Evolutionary conservation across 2,329 filamentous ascomycete genomes (phyloP).

Genomic region (Cladosporium sp.): DNA sequence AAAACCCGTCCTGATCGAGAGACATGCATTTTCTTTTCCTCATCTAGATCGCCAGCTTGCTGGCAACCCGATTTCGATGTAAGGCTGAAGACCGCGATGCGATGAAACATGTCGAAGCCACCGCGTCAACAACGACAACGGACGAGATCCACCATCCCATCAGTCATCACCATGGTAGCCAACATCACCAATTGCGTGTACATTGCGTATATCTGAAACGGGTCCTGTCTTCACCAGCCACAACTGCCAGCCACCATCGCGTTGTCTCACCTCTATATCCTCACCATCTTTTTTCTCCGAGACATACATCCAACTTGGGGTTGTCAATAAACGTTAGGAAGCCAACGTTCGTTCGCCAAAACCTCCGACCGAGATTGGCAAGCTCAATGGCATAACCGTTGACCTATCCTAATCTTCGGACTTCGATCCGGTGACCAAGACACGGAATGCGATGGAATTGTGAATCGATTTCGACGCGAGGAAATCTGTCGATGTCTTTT

Average conservation of each 20-base stretch:
- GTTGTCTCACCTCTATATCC: not conserved
- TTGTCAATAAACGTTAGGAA: not conserved
- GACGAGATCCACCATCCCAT: not conserved
- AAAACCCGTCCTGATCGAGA: not conserved
- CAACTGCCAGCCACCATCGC: not conserved
- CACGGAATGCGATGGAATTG: not conserved
- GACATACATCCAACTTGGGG: not conserved
- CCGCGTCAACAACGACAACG: not conserved
- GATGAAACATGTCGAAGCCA: not conserved
- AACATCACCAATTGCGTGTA: not conserved
- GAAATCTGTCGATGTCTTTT: not conserved
- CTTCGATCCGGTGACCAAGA: not conserved
- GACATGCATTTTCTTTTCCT: not conserved
- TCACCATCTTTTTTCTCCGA: not conserved
- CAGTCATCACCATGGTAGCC: not conserved
- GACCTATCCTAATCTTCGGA: not conserved
- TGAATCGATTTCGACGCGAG: not conserved
- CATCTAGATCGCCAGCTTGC: not conserved
- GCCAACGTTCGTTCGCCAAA: not conserved
- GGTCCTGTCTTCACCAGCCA: constrained; percentile 1
- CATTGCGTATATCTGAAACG: not conserved
- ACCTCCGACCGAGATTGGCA: not conserved
- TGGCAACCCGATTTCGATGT: not conserved
- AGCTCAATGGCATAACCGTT: not conserved
- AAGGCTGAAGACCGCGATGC: not conserved